phyloP scores from a whole-genome alignment of 176 grass and related monocot species.

The Oryza glumipatula region DNA sequence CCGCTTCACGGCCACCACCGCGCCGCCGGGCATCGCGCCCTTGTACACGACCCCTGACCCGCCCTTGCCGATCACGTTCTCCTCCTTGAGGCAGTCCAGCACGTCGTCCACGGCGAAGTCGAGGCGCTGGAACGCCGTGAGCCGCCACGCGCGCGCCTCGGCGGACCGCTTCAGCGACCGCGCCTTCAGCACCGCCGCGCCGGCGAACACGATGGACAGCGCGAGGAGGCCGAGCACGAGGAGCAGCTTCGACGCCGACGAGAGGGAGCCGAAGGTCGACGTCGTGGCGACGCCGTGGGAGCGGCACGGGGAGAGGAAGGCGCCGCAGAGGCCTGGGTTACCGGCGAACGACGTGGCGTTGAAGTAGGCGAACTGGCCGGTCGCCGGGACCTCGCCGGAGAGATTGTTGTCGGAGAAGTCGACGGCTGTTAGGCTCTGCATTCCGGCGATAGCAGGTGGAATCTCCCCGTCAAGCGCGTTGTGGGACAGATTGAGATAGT shows the following conservation, averaged over 20 bases:
- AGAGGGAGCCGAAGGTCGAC: constrained; percentile 47
- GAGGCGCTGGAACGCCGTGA: constrained; percentile 87
- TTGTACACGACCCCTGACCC: constrained; percentile 91
- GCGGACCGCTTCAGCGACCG: constrained; percentile 64
- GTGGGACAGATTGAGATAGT: constrained; percentile 85
- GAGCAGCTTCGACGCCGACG: constrained; percentile 69
- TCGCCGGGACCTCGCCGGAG: constrained; percentile 62
- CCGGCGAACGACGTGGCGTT: constrained; percentile 81
- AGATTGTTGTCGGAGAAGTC: constrained; percentile 92
- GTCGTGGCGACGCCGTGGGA: constrained; percentile 36
- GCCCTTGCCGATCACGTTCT: constrained; percentile 93
- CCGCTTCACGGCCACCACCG: constrained; percentile 81
- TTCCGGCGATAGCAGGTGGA: constrained; percentile 61
- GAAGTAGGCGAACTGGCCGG: constrained; percentile 90
- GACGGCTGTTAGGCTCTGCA: constrained; percentile 93
- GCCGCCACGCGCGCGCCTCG: constrained; percentile 71
- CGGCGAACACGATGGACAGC: constrained; percentile 77
- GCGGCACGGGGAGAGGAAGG: constrained; percentile 60
- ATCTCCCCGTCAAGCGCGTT: constrained; percentile 71
- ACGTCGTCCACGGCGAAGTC: constrained; percentile 89
- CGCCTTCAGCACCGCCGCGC: constrained; percentile 77
- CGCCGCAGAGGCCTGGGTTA: constrained; percentile 71
- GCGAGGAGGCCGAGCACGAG: constrained; percentile 72
- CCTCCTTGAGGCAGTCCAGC: constrained; percentile 82
- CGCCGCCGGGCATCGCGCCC: constrained; percentile 67